Base-by-base conservation (phyloP, 768 basidiomycete species). In the Coprinopsis cinerea region DNA sequence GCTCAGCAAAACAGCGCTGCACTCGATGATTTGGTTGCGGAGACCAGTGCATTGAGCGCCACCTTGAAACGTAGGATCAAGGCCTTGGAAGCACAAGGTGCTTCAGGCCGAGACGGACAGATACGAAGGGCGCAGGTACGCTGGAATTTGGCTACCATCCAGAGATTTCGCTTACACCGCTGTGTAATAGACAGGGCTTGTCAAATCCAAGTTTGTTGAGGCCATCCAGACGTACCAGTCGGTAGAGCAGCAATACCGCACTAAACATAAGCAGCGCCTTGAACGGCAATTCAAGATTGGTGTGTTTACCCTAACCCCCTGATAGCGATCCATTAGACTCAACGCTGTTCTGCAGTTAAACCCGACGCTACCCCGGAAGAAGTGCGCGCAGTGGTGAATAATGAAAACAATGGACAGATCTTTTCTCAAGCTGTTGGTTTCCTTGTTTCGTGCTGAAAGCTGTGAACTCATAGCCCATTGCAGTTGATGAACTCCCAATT, bases 401-500 rank as follows among this genome's bases (percentile, higher is more conserved):
- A 91, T 58, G 85, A 88, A 39, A 77, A 76, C 44, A 85, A 84
- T 43, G 77, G 79, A 24, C 93, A 96, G 64, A 85, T 96, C 47
- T 97, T 97, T 73, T 83, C 85, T 52, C 90, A 91, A 69, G 88
- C 90, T 51, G 89, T 90, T 61, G 25, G 70, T 40, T 39, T 40
- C 28, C 40, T 15, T n/a, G 32, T 24, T 26, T 49, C 9, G 7
- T 20, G 18, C 18, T 25, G 42, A 23, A 22, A 7, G 6, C 24
- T 5, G 20, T 26, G 5, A 13, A 48, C 54, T 53, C n/a, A 60
- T 44, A 27, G 20, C 22, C 10, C 3, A 52, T 9, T 55, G n/a
- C n/a, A 94, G 89, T 75, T 96, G 55, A 76, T 94, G 74, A 89
- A 81, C 69, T 90, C 91, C 66, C 87, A 90, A n/a, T 89, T 87